Percentiles rank a stretch among this genome's conserved stretches.
Evolutionary conservation across 495 filamentous ascomycete genomes (phyloP).

Genomic region (Xylaria cubensis): DNA sequence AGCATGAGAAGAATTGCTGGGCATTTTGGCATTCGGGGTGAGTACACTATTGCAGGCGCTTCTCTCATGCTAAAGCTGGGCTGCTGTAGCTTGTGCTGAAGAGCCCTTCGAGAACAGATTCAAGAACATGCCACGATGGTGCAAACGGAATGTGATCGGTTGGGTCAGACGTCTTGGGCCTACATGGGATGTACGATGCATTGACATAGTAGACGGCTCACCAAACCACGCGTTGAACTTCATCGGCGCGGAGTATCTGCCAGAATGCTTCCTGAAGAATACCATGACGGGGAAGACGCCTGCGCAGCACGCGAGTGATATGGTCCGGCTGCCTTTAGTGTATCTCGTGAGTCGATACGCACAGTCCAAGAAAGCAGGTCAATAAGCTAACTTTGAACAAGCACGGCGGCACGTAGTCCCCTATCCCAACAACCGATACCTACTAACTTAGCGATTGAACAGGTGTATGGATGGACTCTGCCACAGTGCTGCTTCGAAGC

Average conservation of each 20-base stretch:
- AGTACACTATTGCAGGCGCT: neutral
- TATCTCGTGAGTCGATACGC: slow-evolving; percentile 25
- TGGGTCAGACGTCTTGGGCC: slow-evolving; percentile 34
- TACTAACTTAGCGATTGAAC: slow-evolving; percentile 27
- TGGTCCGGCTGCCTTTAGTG: slow-evolving; percentile 43
- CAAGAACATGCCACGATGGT: slow-evolving; percentile 39
- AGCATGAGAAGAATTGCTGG: slow-evolving; percentile 25
- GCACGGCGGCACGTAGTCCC: slow-evolving; percentile 12
- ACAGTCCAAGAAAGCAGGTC: neutral
- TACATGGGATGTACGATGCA: slow-evolving; percentile 30
- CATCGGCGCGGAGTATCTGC: slow-evolving; percentile 32
- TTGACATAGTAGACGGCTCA: slow-evolving; percentile 30
- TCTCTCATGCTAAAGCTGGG: neutral
- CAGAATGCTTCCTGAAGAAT: slow-evolving; percentile 36
- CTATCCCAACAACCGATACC: neutral
- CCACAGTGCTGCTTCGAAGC: slow-evolving; percentile 36
- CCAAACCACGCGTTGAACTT: slow-evolving; percentile 30
- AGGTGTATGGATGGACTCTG: slow-evolving; percentile 46
- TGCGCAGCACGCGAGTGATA: slow-evolving; percentile 40
- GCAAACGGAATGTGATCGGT: slow-evolving; percentile 38
- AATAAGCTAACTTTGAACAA: slow-evolving; percentile 11
- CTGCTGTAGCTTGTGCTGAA: neutral
- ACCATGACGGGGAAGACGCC: slow-evolving; percentile 38
- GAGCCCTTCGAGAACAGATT: slow-evolving; percentile 23
- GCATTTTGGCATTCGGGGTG: slow-evolving; percentile 24